Percentiles rank a stretch among this genome's conserved stretches.
These are phyloP conservation scores for Taphrina communis DNA, from an alignment of 1,139 yeast genomes.

Conservation along the genomic window DNA sequence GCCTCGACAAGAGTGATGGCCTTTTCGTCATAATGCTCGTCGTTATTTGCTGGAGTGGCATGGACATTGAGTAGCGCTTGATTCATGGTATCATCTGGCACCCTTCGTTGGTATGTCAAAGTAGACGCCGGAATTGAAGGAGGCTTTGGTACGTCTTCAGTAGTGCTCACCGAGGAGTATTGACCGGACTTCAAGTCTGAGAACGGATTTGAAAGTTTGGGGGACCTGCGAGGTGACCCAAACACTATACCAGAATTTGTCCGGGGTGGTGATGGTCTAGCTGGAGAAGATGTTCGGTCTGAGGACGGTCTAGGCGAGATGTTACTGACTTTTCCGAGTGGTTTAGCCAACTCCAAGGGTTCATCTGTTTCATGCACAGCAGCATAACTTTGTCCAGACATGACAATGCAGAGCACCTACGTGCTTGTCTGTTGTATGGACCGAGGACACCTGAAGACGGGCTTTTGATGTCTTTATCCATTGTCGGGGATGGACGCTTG, in stretches of 20 bases:
- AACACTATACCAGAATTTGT: slow-evolving; percentile 17
- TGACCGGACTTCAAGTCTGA: slow-evolving; percentile 9
- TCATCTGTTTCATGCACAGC: slow-evolving; percentile 3
- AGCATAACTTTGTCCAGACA: slow-evolving; percentile 9
- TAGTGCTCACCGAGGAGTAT: slow-evolving; percentile 1
- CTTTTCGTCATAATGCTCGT: slow-evolving; percentile 14
- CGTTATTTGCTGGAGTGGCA: slow-evolving; percentile 9
- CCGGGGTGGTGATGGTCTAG: slow-evolving; percentile 7
- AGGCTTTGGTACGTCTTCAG: slow-evolving; percentile 1
- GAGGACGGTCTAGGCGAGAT: slow-evolving; percentile 3
- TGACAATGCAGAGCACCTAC: background rate
- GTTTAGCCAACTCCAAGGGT: slow-evolving; percentile 5
- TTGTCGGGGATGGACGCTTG: slow-evolving; percentile 8
- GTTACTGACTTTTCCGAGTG: slow-evolving; percentile 14
- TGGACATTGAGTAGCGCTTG: background rate
- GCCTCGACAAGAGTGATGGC: slow-evolving; percentile 2
- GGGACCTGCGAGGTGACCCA: slow-evolving; percentile 11
- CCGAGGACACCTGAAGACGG: background rate
- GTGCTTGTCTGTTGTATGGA: background rate
- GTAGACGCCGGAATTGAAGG: slow-evolving; percentile 4
- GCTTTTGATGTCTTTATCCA: background rate
- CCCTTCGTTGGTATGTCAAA: background rate
- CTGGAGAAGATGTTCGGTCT: background rate
- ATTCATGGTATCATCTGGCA: slow-evolving; percentile 13
- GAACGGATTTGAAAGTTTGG: background rate